Conservation (phyloP, 306 rosid species). For the Vicia sativa region DNA sequence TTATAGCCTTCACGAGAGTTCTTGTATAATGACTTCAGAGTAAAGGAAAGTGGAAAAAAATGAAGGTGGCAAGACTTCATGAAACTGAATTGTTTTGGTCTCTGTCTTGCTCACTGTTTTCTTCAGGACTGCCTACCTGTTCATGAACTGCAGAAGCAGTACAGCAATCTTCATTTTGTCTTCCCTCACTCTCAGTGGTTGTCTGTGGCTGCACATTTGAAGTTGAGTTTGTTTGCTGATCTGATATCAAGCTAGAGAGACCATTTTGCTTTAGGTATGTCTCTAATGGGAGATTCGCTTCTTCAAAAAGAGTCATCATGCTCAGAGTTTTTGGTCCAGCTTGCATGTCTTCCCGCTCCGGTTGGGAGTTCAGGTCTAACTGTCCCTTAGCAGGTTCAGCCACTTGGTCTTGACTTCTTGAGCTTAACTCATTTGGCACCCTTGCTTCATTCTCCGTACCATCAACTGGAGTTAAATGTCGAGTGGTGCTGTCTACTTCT, state of each 20-base stretch:
- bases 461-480: conserved; percentile 61
- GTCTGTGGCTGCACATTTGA: conserved; percentile 61
- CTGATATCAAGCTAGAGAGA: conserved; percentile 73
- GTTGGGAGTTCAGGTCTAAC: conserved; percentile 82
- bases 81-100: conserved; percentile 55
- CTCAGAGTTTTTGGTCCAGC: conserved; percentile 56
- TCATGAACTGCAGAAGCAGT: conserved; percentile 55
- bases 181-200: conserved; percentile 66
- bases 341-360: conserved; percentile 64
- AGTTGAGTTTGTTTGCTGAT: conserved; percentile 69
- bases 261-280: conserved; percentile 88
- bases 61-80: conserved; percentile 34
- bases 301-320: conserved; percentile 85
- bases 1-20: conserved; percentile 18
- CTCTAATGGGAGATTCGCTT: conserved; percentile 81
- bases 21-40: conserved; percentile 36
- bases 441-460: conserved; percentile 68
- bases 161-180: conserved; percentile 53
- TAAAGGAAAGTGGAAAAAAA: conserved; percentile 25
- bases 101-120: conserved; percentile 60
- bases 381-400: conserved; percentile 70
- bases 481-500: conserved; percentile 74
- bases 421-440: conserved; percentile 62
- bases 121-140: conserved; percentile 62
- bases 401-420: conserved; percentile 60